phyloP scores from a whole-genome alignment of 805 yeast genomes.

The Barnettozyma siamensis region DNA sequence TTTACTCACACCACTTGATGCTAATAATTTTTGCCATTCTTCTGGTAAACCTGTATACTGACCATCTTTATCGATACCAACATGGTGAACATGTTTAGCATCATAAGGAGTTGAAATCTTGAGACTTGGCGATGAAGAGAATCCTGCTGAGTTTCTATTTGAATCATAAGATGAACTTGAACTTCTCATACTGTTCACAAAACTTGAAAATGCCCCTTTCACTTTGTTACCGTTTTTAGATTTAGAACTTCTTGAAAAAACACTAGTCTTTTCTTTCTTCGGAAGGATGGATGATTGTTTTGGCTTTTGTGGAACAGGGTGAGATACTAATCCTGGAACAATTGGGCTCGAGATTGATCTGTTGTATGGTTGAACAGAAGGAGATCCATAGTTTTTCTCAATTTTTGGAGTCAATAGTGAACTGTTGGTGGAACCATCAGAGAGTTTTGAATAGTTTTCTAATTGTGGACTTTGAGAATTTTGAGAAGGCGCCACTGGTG shows the following conservation, averaged over 20 bases:
- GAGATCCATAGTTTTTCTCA: not conserved
- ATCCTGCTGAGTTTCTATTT: slow-evolving; percentile 10
- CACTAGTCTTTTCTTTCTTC: not conserved
- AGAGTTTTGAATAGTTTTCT: slow-evolving; percentile 5
- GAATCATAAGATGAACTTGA: slow-evolving; percentile 24
- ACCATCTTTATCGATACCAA: slow-evolving; percentile 82
- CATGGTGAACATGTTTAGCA: slow-evolving; percentile 88
- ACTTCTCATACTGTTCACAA: slow-evolving; percentile 40
- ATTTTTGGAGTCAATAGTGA: slow-evolving; percentile 7
- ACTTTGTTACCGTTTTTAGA: slow-evolving; percentile 46
- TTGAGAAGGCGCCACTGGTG: slow-evolving; percentile 8
- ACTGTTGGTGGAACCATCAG: slow-evolving; percentile 5
- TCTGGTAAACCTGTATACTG: slow-evolving; percentile 88
- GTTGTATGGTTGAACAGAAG: not conserved
- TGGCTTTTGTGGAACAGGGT: slow-evolving; percentile 1
- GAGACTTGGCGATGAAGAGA: slow-evolving; percentile 21
- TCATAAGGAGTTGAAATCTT: slow-evolving; percentile 90
- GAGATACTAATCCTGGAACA: not conserved
- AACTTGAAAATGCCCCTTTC: slow-evolving; percentile 51
- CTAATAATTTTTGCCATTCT: slow-evolving; percentile 82
- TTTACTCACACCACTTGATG: slow-evolving; percentile 81
- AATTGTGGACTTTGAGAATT: slow-evolving; percentile 12
- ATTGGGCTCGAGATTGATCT: slow-evolving; percentile 8
- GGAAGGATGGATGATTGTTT: not conserved
- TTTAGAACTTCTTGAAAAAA: slow-evolving; percentile 16